Evolutionary conservation across 2,329 filamentous ascomycete genomes (phyloP).

Genomic region (Nemania sp.): DNA sequence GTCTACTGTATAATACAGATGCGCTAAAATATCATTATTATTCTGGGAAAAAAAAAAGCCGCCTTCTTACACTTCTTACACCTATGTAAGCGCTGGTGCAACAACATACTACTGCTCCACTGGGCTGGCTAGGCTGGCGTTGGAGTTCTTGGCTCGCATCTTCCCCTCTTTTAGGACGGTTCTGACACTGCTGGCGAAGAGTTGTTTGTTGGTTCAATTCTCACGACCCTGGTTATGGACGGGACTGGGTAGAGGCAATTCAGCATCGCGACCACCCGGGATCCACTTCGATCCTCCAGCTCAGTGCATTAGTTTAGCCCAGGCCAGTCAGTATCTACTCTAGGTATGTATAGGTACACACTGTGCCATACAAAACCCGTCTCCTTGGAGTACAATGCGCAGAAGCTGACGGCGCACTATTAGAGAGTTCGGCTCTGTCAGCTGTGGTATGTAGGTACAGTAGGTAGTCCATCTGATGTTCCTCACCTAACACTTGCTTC

Average conservation of each 20-base stretch:
- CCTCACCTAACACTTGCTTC: not conserved
- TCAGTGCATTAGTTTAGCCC: conserved; percentile 6
- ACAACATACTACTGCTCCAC: conserved; percentile 31
- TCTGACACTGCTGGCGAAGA: conserved; percentile 41
- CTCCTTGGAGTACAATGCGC: not conserved
- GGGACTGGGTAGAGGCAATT: conserved; percentile 27
- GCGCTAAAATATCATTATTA: too few species aligned
- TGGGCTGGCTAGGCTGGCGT: conserved; percentile 32
- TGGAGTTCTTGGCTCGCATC: conserved; percentile 43
- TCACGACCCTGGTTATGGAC: conserved; percentile 45
- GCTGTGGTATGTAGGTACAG: too few species aligned
- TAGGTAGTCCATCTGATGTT: too few species aligned
- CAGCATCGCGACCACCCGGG: conserved; percentile 41
- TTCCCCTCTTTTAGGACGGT: conserved; percentile 46
- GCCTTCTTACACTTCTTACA: not conserved
- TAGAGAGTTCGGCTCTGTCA: not conserved
- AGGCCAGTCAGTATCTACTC: not conserved
- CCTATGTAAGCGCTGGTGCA: conserved; percentile 1
- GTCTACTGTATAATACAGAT: too few species aligned
- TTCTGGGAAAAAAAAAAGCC: not conserved
- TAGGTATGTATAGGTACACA: too few species aligned
- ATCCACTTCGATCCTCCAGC: conserved; percentile 41
- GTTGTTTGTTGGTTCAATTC: conserved; percentile 47
- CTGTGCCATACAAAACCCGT: too few species aligned
- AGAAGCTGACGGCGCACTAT: conserved; percentile 2